Conservation (phyloP, 1,284 basidiomycete genomes). For the Thelephora terrestris region DNA sequence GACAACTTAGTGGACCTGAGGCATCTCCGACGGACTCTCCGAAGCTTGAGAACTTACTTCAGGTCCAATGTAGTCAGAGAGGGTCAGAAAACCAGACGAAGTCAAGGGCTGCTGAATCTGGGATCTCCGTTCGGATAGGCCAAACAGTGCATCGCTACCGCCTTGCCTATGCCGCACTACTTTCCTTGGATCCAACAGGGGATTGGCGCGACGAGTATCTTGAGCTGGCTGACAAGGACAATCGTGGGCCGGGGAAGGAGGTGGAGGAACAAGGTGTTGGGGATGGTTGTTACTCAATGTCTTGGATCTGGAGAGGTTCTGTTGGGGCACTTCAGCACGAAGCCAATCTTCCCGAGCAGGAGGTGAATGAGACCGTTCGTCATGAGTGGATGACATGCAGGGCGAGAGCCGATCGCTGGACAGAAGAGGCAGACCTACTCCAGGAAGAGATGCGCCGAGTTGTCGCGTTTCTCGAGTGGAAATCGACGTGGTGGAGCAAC, state of each 20-base stretch:
- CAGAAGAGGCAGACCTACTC: no score
- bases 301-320: no score
- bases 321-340: no score
- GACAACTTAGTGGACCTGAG: background rate
- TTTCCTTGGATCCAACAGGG: constrained; percentile 7
- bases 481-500: constrained; percentile 1
- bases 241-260: no score
- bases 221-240: no score
- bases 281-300: constrained; percentile 3
- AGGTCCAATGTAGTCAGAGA: no score
- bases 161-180: constrained; percentile 2
- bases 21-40: background rate
- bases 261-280: background rate
- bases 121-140: constrained; percentile 5
- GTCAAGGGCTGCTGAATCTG: constrained; percentile 1
- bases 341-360: no score
- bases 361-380: no score
- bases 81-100: constrained; percentile 8
- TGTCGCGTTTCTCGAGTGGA: no score
- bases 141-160: constrained; percentile 5
- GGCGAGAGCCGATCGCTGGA: no score
- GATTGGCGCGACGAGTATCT: constrained; percentile 7
- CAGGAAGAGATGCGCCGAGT: no score
- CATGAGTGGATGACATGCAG: no score
- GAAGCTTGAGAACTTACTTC: background rate